A percentile compares a stretch with the other conserved stretches of the same genome.
Evolutionary conservation across 139 green algal species (phyloP).

Genomic region (Micractinium conductrix): DNA sequence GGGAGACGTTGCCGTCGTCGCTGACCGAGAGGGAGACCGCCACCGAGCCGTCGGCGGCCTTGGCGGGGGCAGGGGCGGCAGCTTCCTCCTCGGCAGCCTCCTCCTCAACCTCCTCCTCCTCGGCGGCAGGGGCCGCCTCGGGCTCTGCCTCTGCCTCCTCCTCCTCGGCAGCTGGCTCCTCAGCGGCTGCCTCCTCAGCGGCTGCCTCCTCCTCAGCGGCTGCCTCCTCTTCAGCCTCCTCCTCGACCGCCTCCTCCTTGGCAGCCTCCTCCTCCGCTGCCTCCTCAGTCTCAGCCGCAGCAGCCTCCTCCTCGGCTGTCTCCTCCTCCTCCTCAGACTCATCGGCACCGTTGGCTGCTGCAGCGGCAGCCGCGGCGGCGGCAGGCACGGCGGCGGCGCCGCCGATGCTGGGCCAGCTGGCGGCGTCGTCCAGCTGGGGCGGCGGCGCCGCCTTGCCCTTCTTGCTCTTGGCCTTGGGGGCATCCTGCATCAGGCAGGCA

Average conservation of each 20-base stretch:
- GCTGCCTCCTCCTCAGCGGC: neutral
- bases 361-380: conserved; percentile 3
- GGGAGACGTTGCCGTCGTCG: conserved; percentile 17
- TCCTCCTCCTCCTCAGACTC: neutral
- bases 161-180: neutral
- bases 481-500: neutral
- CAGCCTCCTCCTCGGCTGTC: neutral
- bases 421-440: conserved; percentile 43
- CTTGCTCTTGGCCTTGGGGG: neutral
- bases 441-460: conserved; percentile 23
- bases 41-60: conserved; percentile 3
- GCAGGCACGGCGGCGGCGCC: conserved; percentile 1
- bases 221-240: neutral
- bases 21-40: conserved; percentile 27
- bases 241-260: neutral
- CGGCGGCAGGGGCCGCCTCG: neutral
- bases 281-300: neutral
- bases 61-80: too few species aligned
- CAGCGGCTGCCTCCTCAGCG: neutral
- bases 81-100: neutral
- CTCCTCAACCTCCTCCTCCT: neutral
- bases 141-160: neutral
- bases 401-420: conserved; percentile 48
- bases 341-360: neutral
- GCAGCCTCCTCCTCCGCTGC: neutral